These are phyloP conservation scores for Penicillium manginii DNA, from an alignment of 495 filamentous ascomycete genomes.

Conservation along the genomic window DNA sequence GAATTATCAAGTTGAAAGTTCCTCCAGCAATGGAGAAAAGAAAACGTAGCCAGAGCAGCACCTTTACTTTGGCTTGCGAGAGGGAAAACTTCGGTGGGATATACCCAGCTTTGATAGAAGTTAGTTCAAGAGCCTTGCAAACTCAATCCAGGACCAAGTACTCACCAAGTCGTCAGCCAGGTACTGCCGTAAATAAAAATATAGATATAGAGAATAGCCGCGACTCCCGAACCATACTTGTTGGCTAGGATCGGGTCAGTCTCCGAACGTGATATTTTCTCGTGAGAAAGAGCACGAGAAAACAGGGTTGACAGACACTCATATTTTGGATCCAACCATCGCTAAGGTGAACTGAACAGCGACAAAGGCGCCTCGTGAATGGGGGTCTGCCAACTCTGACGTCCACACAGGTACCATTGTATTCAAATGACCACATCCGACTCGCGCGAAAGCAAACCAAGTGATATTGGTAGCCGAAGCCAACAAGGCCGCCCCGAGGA, in stretches of 20 bases:
- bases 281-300: slow-evolving; percentile 17
- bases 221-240: slow-evolving; percentile 37
- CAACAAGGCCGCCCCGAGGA: slow-evolving; percentile 50
- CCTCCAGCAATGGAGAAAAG: slow-evolving; percentile 55
- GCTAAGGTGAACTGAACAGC: slow-evolving; percentile 27
- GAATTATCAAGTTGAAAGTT: slow-evolving; percentile 45
- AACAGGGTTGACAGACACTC: slow-evolving; percentile 30
- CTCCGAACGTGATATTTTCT: slow-evolving; percentile 11
- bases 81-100: slow-evolving; percentile 20
- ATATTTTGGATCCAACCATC: slow-evolving; percentile 36
- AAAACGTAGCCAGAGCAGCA: slow-evolving; percentile 48
- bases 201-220: slow-evolving; percentile 49
- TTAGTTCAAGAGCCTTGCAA: not conserved
- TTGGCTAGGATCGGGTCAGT: slow-evolving; percentile 11
- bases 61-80: slow-evolving; percentile 41
- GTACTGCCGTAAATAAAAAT: slow-evolving; percentile 51
- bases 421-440: slow-evolving; percentile 51
- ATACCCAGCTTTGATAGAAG: slow-evolving; percentile 24
- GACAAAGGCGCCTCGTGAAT: slow-evolving; percentile 25
- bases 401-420: slow-evolving; percentile 43
- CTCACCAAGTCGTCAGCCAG: slow-evolving; percentile 49
- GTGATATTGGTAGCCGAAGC: slow-evolving; percentile 46
- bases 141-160: not conserved
- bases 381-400: slow-evolving; percentile 41
- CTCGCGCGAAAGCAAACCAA: slow-evolving; percentile 51